Evolutionary conservation across 1,284 basidiomycete species (phyloP), one percentile per base, ranked within the genome.

Genomic region (Microstroma glucosiphilum): DNA sequence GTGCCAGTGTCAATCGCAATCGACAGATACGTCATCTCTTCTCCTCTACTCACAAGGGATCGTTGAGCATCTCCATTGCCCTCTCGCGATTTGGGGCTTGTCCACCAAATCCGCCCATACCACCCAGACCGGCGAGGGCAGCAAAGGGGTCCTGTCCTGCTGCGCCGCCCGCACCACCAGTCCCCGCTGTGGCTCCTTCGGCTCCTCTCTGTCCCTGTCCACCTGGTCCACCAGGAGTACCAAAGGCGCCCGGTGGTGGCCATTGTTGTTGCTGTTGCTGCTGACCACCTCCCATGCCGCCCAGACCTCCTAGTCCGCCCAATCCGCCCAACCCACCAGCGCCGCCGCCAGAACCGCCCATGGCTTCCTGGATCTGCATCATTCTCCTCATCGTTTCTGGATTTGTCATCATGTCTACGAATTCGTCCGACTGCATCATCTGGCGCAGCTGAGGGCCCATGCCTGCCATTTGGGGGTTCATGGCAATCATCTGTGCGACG

Each of bases 401-500:
- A 48, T 78, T 71, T 53, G 75, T 74, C 55, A 76, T 65, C 69
- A 75, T 71, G 41, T 76, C 71, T 41, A 69, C 65, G 68, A 76
- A 78, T 54, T 70, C 66, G 53, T 73, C 73, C 9, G 70, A 72
- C n/a, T 62, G 70, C 62, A 77, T 65, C 72, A 76, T 71, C 41
- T 75, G 68, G 25, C 70, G 70, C 68, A 76, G 62, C 58, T 76
- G 74, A 1, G 74, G 74, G 0, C 62, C 72, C 72, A 77, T 73
- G 21, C 62, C 60, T 46, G 68, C 66, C 53, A 77, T 64, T 62
- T 77, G 70, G 17, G 75, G 75, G 61, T 76, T 73, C 64, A 67
- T 65, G 19, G 74, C 73, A 40, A 76, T 70, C 60, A 78, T 72
- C 61, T 77, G 75, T 26, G 19, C 8, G 6, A 21, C 17, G 6